Conservation (phyloP, 345 rosid species). For the Viola odorata region DNA sequence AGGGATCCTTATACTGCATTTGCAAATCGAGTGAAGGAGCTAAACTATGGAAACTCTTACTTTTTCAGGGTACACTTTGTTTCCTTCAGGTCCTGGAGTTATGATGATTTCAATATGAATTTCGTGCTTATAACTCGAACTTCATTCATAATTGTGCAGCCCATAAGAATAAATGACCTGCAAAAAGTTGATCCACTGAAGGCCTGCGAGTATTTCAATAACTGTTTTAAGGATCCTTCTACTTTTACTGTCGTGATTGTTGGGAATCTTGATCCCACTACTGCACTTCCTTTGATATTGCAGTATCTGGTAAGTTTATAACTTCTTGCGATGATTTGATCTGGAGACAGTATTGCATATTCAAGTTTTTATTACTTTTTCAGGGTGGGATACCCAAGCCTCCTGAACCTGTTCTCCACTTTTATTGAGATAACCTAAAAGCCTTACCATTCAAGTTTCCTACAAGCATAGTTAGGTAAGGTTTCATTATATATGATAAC, state of each 20-base stretch:
- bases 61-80: slow-evolving; percentile 65
- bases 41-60: slow-evolving; percentile 85
- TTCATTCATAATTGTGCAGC: slow-evolving; percentile 46
- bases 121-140: slow-evolving; percentile 4
- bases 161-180: slow-evolving; percentile 65
- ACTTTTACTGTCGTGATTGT: slow-evolving; percentile 81
- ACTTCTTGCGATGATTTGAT: slow-evolving; percentile 8
- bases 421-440: slow-evolving; percentile 65
- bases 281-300: slow-evolving; percentile 65
- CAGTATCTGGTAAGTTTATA: slow-evolving; percentile 73
- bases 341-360: slow-evolving; percentile 4
- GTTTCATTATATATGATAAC: neutral
- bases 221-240: slow-evolving; percentile 90
- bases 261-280: slow-evolving; percentile 69
- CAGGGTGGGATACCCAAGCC: slow-evolving; percentile 87
- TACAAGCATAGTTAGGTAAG: slow-evolving; percentile 51
- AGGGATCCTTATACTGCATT: slow-evolving; percentile 91
- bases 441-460: slow-evolving; percentile 85
- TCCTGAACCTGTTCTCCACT: slow-evolving; percentile 49
- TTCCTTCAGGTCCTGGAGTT: slow-evolving; percentile 1
- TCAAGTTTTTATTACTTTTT: slow-evolving; percentile 13
- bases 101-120: slow-evolving; percentile 6
- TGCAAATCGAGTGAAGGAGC: slow-evolving; percentile 73
- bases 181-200: slow-evolving; percentile 70
- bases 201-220: slow-evolving; percentile 83